A percentile compares a stretch with the other conserved stretches of the same genome.
These are phyloP conservation scores for Penicillium sp. DNA, from an alignment of 2,329 filamentous ascomycete species.

Conservation along the genomic window DNA sequence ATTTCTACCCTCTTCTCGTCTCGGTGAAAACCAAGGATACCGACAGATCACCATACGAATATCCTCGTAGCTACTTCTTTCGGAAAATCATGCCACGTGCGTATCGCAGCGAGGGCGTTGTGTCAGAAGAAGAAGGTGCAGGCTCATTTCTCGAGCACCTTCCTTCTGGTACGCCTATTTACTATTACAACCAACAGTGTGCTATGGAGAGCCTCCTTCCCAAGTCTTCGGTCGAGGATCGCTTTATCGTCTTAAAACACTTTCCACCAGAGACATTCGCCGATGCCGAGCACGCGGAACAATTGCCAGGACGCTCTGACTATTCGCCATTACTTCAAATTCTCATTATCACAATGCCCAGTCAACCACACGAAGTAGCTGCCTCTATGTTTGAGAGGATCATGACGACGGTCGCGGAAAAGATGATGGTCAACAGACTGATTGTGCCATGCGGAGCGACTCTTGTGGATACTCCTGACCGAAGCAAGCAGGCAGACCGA, in stretches of 20 bases:
- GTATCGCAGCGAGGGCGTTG: conserved; percentile 1
- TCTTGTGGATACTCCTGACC: neutral
- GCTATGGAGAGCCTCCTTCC: conserved; percentile 1
- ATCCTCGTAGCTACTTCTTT: neutral
- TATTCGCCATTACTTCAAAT: conserved; percentile 10
- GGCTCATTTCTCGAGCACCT: conserved; percentile 1
- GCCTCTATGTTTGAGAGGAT: neutral
- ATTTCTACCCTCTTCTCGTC: too few relatives aligned
- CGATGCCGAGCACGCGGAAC: neutral
- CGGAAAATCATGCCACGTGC: neutral
- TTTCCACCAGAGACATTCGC: neutral
- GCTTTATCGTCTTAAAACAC: conserved; percentile 9
- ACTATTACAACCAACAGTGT: neutral
- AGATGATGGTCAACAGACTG: neutral
- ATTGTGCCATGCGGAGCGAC: conserved; percentile 1
- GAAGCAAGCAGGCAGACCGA: conserved; percentile 11
- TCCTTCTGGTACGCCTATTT: conserved; percentile 9
- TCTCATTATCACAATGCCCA: conserved; percentile 8
- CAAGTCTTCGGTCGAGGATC: conserved; percentile 7
- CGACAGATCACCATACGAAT: too few relatives aligned
- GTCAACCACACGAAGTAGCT: conserved; percentile 2
- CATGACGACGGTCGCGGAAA: neutral
- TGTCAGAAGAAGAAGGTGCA: conserved; percentile 1
- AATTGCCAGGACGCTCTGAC: conserved; percentile 7
- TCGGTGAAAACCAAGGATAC: too few relatives aligned